Evolutionary conservation across 495 filamentous ascomycete species (phyloP), one percentile per base, ranked within the genome.

Genomic region (Penicillium argentinense): DNA sequence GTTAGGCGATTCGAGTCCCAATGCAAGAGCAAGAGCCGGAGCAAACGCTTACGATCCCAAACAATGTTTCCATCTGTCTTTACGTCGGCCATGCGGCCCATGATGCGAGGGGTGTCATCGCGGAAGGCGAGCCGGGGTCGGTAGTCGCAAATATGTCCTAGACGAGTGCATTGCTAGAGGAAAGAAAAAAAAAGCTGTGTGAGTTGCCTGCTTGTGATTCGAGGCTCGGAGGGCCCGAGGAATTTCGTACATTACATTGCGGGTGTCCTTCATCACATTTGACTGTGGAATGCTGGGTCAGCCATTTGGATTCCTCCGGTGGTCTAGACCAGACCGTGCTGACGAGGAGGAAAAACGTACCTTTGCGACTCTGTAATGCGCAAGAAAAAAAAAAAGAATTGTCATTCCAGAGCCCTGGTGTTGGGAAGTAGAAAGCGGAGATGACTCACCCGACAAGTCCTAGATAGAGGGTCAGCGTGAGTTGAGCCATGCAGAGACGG

Each of bases 71-170:
- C 74, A 14, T 57, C 54, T 1, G 64, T 74, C 39, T 70, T 69
- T 17, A 80, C 72, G 45, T 79, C 77, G 39, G 72, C 62, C 74
- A 81, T 80, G 17, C 76, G 76, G 41, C 76, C 74, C 52, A 79
- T 66, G 26, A 80, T 72, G 34, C 78, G 66, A 22, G 71, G 68
- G 11, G 79, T 81, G 42, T 81, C 78, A 56, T 82, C 76, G 44
- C 72, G 70, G 52, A 80, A 82, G 17, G 74, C 68, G 9, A 81
- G 57, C 18, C 77, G 69, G 7, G 79, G 77, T 42, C 70, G 77
- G 45, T 82, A 82, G 50, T 82, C 78, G 50, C 79, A 82, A 24
- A 63, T 59, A 60, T 82, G 78, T 16, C 76, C 74, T 9, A 82
- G 65, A 36, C 79, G 69, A 25, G 71, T 64, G 57, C 79, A 82